phyloP scores from a whole-genome alignment of 2,329 filamentous ascomycete species.

The Alternaria sp. region DNA sequence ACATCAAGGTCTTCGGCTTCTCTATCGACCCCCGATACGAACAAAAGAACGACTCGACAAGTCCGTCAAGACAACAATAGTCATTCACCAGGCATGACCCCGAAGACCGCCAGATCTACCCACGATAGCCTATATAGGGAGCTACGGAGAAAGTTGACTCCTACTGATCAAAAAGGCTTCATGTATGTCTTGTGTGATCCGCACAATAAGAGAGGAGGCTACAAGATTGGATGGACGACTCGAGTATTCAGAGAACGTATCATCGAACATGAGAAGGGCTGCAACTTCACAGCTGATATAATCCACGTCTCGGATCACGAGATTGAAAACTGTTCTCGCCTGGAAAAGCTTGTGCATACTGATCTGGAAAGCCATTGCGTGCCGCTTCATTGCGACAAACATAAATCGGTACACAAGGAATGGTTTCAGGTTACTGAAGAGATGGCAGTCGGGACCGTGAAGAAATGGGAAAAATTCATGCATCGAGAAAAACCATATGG shows the following conservation, averaged over 20 bases:
- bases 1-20: not conserved
- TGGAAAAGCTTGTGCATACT: conserved; percentile 13
- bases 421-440: conserved; percentile 16
- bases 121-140: conserved; percentile 5
- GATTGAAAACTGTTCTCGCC: conserved; percentile 2
- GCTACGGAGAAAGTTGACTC: not conserved
- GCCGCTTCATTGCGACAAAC: conserved; percentile 2
- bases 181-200: conserved; percentile 18
- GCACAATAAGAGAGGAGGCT: not conserved
- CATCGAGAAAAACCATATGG: conserved; percentile 17
- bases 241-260: conserved; percentile 3
- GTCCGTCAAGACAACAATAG: not conserved
- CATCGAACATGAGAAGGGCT: conserved; percentile 7
- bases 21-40: not conserved
- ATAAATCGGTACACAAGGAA: conserved; percentile 15
- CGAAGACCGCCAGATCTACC: not conserved
- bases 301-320: not conserved
- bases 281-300: not conserved
- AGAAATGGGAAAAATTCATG: conserved; percentile 24
- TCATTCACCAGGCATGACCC: not conserved
- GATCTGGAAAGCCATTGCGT: conserved; percentile 4
- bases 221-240: conserved; percentile 22
- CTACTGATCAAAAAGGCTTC: conserved; percentile 1
- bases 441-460: conserved; percentile 11
- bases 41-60: not conserved